A percentile compares a stretch with the other conserved stretches of the same genome.
Conservation (phyloP, 208 protist genomes). For the Wallacemonas sp. region DNA sequence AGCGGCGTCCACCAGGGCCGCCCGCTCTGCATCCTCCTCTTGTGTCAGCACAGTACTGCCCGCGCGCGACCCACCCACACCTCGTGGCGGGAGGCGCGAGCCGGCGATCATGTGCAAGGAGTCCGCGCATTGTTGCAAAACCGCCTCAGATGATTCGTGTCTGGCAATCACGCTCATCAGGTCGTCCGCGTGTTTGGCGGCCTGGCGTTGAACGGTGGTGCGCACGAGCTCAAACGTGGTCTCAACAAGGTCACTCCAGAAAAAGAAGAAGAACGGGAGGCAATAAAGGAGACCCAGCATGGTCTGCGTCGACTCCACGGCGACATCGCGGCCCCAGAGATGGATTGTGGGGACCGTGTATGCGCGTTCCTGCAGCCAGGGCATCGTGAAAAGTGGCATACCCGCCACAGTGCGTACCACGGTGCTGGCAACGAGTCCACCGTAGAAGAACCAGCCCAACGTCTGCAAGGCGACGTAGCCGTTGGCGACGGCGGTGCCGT, state of each 20-base stretch:
- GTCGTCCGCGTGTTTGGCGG: conserved; percentile 2
- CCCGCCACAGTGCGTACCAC: conserved; percentile 16
- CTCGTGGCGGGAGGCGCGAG: background rate
- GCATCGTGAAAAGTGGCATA: background rate
- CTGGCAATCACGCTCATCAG: background rate
- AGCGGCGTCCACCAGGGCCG: conserved; percentile 38
- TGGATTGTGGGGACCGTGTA: background rate
- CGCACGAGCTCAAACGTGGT: background rate
- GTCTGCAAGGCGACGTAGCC: conserved; percentile 63
- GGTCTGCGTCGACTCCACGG: background rate
- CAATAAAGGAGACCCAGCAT: background rate
- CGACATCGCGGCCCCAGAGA: background rate
- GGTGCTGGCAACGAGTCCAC: conserved; percentile 15
- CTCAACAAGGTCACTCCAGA: conserved; percentile 6
- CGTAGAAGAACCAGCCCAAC: conserved; percentile 64
- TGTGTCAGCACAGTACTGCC: background rate
- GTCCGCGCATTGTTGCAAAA: background rate
- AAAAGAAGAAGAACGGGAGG: conserved; percentile 4
- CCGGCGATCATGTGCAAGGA: conserved; percentile 16
- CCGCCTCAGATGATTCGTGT: background rate
- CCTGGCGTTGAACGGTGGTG: conserved; percentile 2
- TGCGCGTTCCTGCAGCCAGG: background rate
- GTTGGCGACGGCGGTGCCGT: conserved; percentile 32
- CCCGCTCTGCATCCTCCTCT: conserved; percentile 15
- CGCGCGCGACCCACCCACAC: background rate